A percentile compares a stretch with the other conserved stretches of the same genome.
These are phyloP conservation scores for Coemansia sp. DNA, from an alignment of 371 early-diverging fungal species.

Conservation along the genomic window DNA sequence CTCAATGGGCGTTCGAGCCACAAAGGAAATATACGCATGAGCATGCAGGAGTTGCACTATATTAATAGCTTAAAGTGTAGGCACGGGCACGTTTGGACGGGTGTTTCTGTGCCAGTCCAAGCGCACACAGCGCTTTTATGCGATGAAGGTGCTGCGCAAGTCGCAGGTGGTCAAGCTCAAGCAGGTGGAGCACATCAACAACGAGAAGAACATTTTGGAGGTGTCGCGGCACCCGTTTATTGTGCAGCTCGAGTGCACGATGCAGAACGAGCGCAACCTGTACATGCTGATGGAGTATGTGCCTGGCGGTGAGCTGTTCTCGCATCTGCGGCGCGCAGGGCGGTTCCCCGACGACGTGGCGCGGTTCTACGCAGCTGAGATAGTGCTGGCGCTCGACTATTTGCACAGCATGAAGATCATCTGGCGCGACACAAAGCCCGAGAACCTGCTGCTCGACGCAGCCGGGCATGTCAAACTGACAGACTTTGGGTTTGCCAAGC, in stretches of 20 bases:
- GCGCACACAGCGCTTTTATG: slow-evolving; percentile 77
- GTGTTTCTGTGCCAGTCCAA: slow-evolving; percentile 77
- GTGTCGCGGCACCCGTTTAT: slow-evolving; percentile 88
- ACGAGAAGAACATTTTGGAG: slow-evolving; percentile 93
- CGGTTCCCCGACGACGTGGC: slow-evolving; percentile 89
- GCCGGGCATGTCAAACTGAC: slow-evolving; percentile 97
- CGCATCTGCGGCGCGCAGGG: slow-evolving; percentile 63
- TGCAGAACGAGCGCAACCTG: slow-evolving; percentile 79
- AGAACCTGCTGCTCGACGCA: slow-evolving; percentile 82
- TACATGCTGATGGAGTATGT: slow-evolving; percentile 94
- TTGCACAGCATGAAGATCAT: slow-evolving; percentile 90
- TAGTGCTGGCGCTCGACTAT: slow-evolving; percentile 74
- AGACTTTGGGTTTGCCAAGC: slow-evolving; percentile 99
- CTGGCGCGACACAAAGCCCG: slow-evolving; percentile 92
- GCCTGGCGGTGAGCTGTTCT: slow-evolving; percentile 93
- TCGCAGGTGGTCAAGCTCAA: slow-evolving; percentile 89
- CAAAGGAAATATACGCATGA: background rate
- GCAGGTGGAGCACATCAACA: slow-evolving; percentile 96
- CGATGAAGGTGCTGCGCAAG: slow-evolving; percentile 97
- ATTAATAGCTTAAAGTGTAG: slow-evolving; percentile 53
- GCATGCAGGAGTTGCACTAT: background rate
- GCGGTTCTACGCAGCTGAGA: slow-evolving; percentile 75
- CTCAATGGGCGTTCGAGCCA: background rate
- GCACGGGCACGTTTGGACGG: slow-evolving; percentile 91
- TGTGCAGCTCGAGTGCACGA: slow-evolving; percentile 88